These are phyloP conservation scores for Claviceps pazoutovae DNA, from an alignment of 2,329 filamentous ascomycete genomes.

Conservation along the genomic window DNA sequence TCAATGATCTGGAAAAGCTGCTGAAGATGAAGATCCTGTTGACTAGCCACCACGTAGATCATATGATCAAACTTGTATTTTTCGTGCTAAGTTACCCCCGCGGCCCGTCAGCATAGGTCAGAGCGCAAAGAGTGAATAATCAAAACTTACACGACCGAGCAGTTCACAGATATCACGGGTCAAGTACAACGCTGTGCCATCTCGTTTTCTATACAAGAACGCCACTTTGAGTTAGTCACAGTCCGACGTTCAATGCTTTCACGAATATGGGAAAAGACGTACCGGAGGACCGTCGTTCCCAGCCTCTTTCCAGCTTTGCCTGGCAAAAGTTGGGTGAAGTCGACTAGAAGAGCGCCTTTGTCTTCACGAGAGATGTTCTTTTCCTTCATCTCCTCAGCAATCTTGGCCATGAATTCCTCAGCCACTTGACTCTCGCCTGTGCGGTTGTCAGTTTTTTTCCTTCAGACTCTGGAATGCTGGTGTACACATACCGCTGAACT, in stretches of 20 bases:
- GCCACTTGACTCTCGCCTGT: slow-evolving; percentile 60
- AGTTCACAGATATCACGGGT: slow-evolving; percentile 68
- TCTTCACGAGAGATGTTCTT: slow-evolving; percentile 54
- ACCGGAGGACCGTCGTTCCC: slow-evolving; percentile 53
- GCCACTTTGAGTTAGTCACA: background rate
- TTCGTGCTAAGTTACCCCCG: slow-evolving; percentile 21
- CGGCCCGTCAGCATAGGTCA: background rate
- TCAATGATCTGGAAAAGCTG: slow-evolving; percentile 62
- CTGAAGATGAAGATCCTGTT: slow-evolving; percentile 59
- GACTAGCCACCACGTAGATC: slow-evolving; percentile 63
- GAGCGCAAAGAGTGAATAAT: background rate
- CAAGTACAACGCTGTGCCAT: slow-evolving; percentile 64
- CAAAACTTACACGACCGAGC: slow-evolving; percentile 36
- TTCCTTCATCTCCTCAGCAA: slow-evolving; percentile 47
- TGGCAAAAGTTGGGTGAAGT: slow-evolving; percentile 54
- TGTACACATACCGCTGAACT: slow-evolving; percentile 30
- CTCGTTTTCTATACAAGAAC: slow-evolving; percentile 35
- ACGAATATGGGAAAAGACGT: background rate
- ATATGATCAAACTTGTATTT: slow-evolving; percentile 60
- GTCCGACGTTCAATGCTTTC: background rate
- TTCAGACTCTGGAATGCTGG: background rate
- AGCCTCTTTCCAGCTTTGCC: slow-evolving; percentile 56
- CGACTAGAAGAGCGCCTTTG: slow-evolving; percentile 57
- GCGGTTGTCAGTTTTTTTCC: background rate
- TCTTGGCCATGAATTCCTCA: slow-evolving; percentile 49